A percentile compares a stretch with the other conserved stretches of the same genome.
Evolutionary conservation across 108 stramenopile species (phyloP).

Genomic region (Nitzschia putrida): DNA sequence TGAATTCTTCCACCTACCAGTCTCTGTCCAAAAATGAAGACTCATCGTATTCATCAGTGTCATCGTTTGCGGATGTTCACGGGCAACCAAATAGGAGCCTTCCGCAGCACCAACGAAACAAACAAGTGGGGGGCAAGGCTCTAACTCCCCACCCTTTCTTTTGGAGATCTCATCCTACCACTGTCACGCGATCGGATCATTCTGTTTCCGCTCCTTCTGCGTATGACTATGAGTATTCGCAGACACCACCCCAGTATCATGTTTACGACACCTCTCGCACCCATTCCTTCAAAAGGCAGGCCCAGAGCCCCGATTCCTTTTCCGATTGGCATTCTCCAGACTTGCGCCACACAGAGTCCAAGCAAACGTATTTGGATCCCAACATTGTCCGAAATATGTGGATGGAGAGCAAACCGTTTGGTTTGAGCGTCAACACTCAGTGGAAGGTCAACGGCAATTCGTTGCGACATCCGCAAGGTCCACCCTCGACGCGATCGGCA

Average conservation of each 20-base stretch:
- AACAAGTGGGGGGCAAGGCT: background rate
- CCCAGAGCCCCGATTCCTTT: too few species aligned
- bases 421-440: background rate
- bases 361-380: slow-evolving; percentile 1
- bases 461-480: background rate
- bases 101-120: too few species aligned
- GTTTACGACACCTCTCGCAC: too few species aligned
- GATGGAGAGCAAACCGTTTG: slow-evolving; percentile 10
- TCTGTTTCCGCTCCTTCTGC: too few species aligned
- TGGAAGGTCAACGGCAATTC: background rate
- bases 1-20: background rate
- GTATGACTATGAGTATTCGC: too few species aligned
- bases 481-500: background rate
- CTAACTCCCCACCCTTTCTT: slow-evolving; percentile 20
- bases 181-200: background rate
- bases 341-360: background rate
- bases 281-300: too few species aligned
- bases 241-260: too few species aligned
- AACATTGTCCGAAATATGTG: slow-evolving; percentile 1
- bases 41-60: slow-evolving; percentile 7
- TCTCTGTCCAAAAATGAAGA: background rate
- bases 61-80: background rate
- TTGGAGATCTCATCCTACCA: slow-evolving; percentile 18
- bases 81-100: background rate
- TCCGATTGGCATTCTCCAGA: too few species aligned